Evolutionary conservation across 2,329 filamentous ascomycete genomes (phyloP).

Genomic region (Fulvia fulva): DNA sequence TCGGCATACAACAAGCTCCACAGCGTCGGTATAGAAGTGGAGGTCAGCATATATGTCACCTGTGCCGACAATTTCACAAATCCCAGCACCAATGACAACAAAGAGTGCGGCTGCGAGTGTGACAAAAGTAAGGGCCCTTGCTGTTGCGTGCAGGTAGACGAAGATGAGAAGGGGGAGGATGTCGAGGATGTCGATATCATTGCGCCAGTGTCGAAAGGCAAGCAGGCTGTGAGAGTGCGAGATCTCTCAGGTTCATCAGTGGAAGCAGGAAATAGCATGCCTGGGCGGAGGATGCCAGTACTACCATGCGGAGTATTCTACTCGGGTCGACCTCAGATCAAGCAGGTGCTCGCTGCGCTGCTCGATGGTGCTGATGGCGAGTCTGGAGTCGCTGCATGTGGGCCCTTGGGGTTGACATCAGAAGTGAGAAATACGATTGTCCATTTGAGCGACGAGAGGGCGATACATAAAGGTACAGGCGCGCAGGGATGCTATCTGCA

Average conservation of each 20-base stretch:
- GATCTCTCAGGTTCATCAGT: not conserved
- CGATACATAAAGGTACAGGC: slow-evolving; percentile 26
- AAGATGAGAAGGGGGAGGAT: slow-evolving; percentile 11
- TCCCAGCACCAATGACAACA: slow-evolving; percentile 5
- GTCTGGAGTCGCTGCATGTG: slow-evolving; percentile 24
- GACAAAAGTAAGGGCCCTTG: slow-evolving; percentile 26
- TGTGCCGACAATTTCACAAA: slow-evolving; percentile 25
- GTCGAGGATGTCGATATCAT: slow-evolving; percentile 11
- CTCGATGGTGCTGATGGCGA: slow-evolving; percentile 26
- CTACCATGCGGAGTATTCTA: slow-evolving; percentile 22
- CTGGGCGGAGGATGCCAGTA: not conserved
- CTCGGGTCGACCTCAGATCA: slow-evolving; percentile 24
- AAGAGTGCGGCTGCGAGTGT: slow-evolving; percentile 25
- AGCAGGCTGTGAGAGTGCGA: not conserved
- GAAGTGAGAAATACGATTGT: slow-evolving; percentile 23
- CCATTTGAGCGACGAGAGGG: slow-evolving; percentile 20
- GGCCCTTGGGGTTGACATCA: slow-evolving; percentile 20
- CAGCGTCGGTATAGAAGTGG: slow-evolving; percentile 17
- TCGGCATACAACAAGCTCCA: slow-evolving; percentile 18
- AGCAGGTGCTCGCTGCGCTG: slow-evolving; percentile 14
- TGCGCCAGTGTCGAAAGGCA: slow-evolving; percentile 1
- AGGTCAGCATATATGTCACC: slow-evolving; percentile 25
- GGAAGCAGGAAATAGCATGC: not conserved
- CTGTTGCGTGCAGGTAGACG: slow-evolving; percentile 20
- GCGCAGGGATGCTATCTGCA: slow-evolving; percentile 22